Evolutionary conservation across 2,329 filamentous ascomycete species (phyloP), one percentile per base, ranked within the genome.

Genomic region (Colletotrichum liriopes): DNA sequence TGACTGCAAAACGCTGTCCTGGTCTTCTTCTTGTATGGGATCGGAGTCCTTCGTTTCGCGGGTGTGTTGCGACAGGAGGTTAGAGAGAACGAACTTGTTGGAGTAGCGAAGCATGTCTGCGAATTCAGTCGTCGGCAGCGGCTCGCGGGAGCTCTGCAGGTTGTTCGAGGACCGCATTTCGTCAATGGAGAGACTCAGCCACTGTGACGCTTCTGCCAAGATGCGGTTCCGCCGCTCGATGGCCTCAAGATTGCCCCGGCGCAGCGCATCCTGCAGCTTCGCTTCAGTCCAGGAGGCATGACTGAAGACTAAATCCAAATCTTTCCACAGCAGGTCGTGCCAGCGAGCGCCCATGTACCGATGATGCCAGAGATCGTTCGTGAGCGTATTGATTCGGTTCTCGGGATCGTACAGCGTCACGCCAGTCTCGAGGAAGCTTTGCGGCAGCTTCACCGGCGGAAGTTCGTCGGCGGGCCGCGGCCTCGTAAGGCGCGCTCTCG

Each of bases 371-470:
- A 72, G 64, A 35, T 75, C 74, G n/a, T 69, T 69, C 3, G 72
- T 73, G 23, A 77, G 74, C 73, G 72, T 74, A 67, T 73, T 51
- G 65, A 59, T 56, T 43, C 72, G 66, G 71, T 75, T 55, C 74
- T 67, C 65, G 64, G 65, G 73, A 83, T 84, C 79, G 39, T 79
- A 76, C 12, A 85, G 76, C 58, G 79, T 78, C 37, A 93, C 85
- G 66, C 88, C 88, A 26, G 82, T 79, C 49, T 86, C 81, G 65
- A 90, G 79, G 73, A 93, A 93, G 80, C 85, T 87, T 67, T 84
- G 80, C 0, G 91, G 90, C 18, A 93, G 81, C 61, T 86, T 82
- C 29, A 89, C 81, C 2, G 85, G 83, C n/a, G 88, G 88, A 14
- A 90, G 75, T 55, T 83, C 82, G 35, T 83, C 80, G 43, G 81